Percentiles rank a stretch among this genome's conserved stretches.
phyloP scores from a whole-genome alignment of 1,139 yeast species.

The Entelexis sorbosivorans region DNA sequence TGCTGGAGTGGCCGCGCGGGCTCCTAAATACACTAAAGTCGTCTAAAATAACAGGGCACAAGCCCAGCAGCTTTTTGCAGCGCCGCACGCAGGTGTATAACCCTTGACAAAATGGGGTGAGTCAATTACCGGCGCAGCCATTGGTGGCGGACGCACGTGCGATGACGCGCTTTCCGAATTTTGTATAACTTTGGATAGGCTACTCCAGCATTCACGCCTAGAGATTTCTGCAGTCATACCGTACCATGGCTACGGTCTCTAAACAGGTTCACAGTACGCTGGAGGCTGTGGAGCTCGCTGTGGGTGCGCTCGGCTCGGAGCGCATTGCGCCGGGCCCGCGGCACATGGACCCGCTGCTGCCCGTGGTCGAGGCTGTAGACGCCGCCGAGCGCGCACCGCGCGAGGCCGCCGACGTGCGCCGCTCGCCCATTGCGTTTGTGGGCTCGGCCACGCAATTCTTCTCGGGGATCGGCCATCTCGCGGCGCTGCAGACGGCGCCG shows the following conservation, averaged over 20 bases:
- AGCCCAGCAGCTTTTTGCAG: neutral
- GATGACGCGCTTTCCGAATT: constrained; percentile 5
- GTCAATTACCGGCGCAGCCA: neutral
- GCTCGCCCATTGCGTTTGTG: constrained; percentile 16
- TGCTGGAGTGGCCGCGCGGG: too few species aligned
- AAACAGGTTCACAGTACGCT: constrained; percentile 12
- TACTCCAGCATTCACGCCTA: too few species aligned
- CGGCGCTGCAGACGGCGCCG: constrained; percentile 14
- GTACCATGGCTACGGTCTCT: constrained; percentile 4
- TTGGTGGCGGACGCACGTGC: constrained; percentile 5
- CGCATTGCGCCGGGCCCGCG: constrained; percentile 10
- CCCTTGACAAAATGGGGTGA: neutral
- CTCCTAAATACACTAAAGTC: too few species aligned
- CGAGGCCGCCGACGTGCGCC: too few species aligned
- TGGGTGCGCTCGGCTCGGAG: constrained; percentile 16
- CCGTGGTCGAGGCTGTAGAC: constrained; percentile 13
- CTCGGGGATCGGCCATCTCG: constrained; percentile 21
- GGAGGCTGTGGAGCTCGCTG: constrained; percentile 19
- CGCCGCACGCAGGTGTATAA: neutral
- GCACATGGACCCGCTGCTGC: constrained; percentile 20
- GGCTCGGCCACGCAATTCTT: constrained; percentile 19
- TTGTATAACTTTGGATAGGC: constrained; percentile 1
- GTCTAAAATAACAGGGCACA: too few species aligned
- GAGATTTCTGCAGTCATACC: neutral
- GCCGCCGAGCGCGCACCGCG: neutral